Evolutionary conservation across 1,139 yeast genomes (phyloP).

Genomic region (Yamadazyma oceani): DNA sequence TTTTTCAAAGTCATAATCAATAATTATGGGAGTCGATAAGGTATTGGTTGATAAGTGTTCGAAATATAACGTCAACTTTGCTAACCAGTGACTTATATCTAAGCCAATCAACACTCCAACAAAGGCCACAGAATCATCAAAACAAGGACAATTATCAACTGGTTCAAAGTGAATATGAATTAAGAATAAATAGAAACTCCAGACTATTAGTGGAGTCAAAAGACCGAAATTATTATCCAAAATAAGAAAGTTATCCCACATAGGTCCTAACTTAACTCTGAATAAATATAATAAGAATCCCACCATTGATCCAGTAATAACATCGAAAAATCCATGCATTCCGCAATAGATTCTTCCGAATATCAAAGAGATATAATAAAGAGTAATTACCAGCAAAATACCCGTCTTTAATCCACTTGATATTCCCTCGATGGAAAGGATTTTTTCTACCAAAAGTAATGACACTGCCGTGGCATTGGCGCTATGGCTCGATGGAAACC

Average conservation of each 20-base stretch:
- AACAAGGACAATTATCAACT: constrained; percentile 93
- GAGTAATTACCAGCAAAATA: constrained; percentile 17
- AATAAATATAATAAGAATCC: constrained; percentile 53
- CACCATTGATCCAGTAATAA: constrained; percentile 60
- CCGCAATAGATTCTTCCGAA: constrained; percentile 91
- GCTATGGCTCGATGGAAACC: constrained; percentile 90
- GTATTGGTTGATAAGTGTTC: constrained; percentile 17
- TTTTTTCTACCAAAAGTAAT: constrained; percentile 35
- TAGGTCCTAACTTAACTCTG: constrained; percentile 35
- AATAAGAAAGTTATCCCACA: constrained; percentile 42
- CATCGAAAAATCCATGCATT: constrained; percentile 92
- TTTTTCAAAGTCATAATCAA: constrained; percentile 39
- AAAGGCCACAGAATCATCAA: constrained; percentile 93
- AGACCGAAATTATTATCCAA: constrained; percentile 25
- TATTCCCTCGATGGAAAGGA: constrained; percentile 12
- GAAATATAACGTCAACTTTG: constrained; percentile 27
- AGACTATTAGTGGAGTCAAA: constrained; percentile 37
- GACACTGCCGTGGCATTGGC: constrained; percentile 90
- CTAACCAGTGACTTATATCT: constrained; percentile 55
- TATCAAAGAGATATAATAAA: constrained; percentile 66
- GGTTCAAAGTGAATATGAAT: constrained; percentile 80
- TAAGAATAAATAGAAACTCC: constrained; percentile 46
- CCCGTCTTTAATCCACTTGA: constrained; percentile 18
- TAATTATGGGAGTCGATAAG: constrained; percentile 29
- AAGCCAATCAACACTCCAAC: constrained; percentile 84